Evolutionary conservation across 2,329 filamentous ascomycete genomes (phyloP).

Genomic region (Fusarium camptoceras): DNA sequence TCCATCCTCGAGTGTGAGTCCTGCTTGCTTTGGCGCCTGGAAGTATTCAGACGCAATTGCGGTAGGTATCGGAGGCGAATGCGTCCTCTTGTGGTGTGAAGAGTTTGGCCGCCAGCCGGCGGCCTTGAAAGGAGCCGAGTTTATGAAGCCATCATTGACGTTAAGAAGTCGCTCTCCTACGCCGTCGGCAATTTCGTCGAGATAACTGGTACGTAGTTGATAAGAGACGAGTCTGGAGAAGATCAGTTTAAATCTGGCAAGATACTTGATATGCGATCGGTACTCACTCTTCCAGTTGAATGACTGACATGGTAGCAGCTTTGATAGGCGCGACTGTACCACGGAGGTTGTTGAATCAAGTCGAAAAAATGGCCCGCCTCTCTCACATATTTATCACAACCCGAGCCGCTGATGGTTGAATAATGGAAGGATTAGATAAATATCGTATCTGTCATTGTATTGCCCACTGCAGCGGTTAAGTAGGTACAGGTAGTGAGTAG

Average conservation of each 20-base stretch:
- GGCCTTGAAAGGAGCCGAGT: slow-evolving; percentile 83
- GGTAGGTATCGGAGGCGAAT: slow-evolving; percentile 87
- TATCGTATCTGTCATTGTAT: slow-evolving; percentile 7
- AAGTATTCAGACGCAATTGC: slow-evolving; percentile 88
- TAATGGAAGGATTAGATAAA: slow-evolving; percentile 10
- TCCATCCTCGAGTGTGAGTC: slow-evolving; percentile 75
- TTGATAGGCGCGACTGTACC: slow-evolving; percentile 4
- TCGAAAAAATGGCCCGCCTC: neutral
- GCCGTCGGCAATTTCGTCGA: slow-evolving; percentile 83
- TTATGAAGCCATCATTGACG: slow-evolving; percentile 82
- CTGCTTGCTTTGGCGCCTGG: slow-evolving; percentile 73
- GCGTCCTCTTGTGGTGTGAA: slow-evolving; percentile 81
- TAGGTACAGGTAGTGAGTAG: slow-evolving; percentile 12
- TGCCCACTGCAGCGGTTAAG: neutral
- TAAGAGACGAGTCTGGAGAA: slow-evolving; percentile 78
- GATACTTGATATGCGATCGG: neutral
- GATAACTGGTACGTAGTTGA: slow-evolving; percentile 83
- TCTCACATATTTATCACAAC: slow-evolving; percentile 37
- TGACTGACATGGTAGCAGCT: slow-evolving; percentile 51
- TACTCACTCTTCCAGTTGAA: slow-evolving; percentile 55
- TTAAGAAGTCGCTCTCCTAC: slow-evolving; percentile 87
- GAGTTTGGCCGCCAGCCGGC: slow-evolving; percentile 83
- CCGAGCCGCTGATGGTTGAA: neutral
- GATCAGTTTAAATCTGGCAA: slow-evolving; percentile 34
- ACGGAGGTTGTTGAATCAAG: neutral